Conservation (phyloP, 306 rosid genomes). For the Casuarina cunninghamiana region DNA sequence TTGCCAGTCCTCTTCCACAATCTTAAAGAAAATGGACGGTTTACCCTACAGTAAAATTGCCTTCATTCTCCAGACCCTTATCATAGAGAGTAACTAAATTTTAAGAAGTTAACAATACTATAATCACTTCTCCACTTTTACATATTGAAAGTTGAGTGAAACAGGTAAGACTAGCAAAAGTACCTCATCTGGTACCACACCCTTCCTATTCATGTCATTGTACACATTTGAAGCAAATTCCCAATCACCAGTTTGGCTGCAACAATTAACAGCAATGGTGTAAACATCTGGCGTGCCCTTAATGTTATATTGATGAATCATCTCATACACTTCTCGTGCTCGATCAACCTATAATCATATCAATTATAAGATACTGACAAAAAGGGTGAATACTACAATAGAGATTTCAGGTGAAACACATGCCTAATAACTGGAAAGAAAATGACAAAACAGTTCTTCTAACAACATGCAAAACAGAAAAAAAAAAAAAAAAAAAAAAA, state of each 20-base stretch:
- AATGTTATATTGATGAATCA: constrained; percentile 66
- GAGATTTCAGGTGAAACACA: constrained; percentile 15
- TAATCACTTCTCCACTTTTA: background rate
- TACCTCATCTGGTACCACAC: constrained; percentile 89
- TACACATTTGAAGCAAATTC: constrained; percentile 70
- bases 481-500: background rate
- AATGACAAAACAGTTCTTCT: constrained; percentile 10
- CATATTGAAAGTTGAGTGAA: background rate
- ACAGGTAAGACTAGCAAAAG: constrained; percentile 13
- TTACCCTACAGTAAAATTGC: constrained; percentile 5
- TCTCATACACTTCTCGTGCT: constrained; percentile 74
- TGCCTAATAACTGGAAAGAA: constrained; percentile 10
- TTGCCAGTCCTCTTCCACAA: background rate
- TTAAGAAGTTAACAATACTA: background rate
- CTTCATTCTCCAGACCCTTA: background rate
- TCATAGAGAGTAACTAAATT: background rate
- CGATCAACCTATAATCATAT: constrained; percentile 69
- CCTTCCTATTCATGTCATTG: constrained; percentile 71
- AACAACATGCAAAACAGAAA: background rate
- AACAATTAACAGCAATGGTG: constrained; percentile 87
- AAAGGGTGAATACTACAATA: constrained; percentile 1
- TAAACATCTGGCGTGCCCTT: constrained; percentile 94
- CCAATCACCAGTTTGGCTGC: constrained; percentile 92
- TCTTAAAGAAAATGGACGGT: constrained; percentile 14
- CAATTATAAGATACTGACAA: background rate